These are phyloP conservation scores for Paxillus ammoniavirescens DNA, from an alignment of 768 basidiomycete species.

Conservation along the genomic window DNA sequence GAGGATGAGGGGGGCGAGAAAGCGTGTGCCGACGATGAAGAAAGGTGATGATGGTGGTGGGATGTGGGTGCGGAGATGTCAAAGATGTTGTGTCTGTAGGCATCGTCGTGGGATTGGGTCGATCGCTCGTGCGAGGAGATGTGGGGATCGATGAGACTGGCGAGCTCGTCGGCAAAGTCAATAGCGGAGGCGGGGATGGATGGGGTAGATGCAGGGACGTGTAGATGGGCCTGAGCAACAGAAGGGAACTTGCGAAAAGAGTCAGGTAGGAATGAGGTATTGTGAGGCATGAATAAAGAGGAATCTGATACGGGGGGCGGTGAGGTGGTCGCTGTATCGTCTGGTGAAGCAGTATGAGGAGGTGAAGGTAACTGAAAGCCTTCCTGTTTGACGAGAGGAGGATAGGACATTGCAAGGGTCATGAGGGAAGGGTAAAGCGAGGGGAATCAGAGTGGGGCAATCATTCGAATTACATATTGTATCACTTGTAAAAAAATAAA, in stretches of 20 bases:
- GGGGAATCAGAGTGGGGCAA: background rate
- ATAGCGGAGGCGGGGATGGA: slow-evolving; percentile 24
- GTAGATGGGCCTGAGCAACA: slow-evolving; percentile 13
- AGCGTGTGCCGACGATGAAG: background rate
- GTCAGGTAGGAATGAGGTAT: slow-evolving; percentile 48
- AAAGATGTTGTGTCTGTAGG: slow-evolving; percentile 57
- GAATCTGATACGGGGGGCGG: slow-evolving; percentile 14
- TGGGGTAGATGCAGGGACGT: slow-evolving; percentile 11
- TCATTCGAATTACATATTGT: background rate
- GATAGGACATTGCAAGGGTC: slow-evolving; percentile 24
- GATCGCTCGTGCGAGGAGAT: slow-evolving; percentile 40
- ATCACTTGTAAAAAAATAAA: background rate
- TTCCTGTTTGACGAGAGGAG: slow-evolving; percentile 54
- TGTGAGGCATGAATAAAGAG: slow-evolving; percentile 45
- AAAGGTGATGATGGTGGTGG: slow-evolving; percentile 19
- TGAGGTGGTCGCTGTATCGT: slow-evolving; percentile 21
- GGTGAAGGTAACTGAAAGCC: slow-evolving; percentile 68
- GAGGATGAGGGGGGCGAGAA: background rate
- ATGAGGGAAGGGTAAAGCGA: background rate
- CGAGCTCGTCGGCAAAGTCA: slow-evolving; percentile 72
- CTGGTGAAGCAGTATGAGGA: slow-evolving; percentile 26
- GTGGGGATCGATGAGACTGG: slow-evolving; percentile 48
- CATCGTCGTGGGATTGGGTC: slow-evolving; percentile 41
- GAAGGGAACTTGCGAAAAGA: slow-evolving; percentile 52
- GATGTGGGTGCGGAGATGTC: slow-evolving; percentile 54